Base-by-base conservation (phyloP, 257 asterid genomes). In the Primulina tabacum region DNA sequence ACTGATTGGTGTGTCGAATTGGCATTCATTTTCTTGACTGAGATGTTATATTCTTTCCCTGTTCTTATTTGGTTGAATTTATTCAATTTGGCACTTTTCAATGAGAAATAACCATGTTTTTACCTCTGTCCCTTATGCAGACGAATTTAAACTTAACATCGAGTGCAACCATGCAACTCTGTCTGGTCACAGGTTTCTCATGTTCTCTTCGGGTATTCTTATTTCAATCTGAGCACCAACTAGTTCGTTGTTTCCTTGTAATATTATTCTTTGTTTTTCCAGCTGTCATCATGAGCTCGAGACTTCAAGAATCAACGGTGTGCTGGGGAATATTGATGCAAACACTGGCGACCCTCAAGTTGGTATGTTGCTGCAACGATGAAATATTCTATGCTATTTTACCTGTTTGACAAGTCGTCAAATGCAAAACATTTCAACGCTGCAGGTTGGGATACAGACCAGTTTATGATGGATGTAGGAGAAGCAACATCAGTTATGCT, bases 381-480 rank as follows among this genome's bases (percentile, higher is more conserved):
- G 16, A 4, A 16, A 14, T 50, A 16, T 16, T 50, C 21, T 16
- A 50, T 17, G 57, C 57, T 50, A 16, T 50, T 16, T 50, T 8
- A 50, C 57, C 57, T 47, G 40, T 16, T 58, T 6, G 12, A 17
- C 47, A 64, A 35, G 7, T 57, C 63, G 47, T 50, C 8, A 68
- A 66, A 71, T n/a, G 17, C 2, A 62, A 66, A 57, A 50, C 37
- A 20, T 8, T 65, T 56, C 6, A 14, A 24, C 68, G 20, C 72
- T 77, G 69, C 87, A 93, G 99, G 99, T 76, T 94, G 99, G 99
- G 99, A 94, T 72, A 94, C 99, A 0, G 99, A 94, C 82, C 99
- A 94, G 77, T 94, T 94, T 81, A 68, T 89, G 83, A 94, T 94
- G 99, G 98, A 94, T 75, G 77, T 92, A 8, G 82, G 86, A 52